Evolutionary conservation across 192 early-diverging fungal genomes (phyloP).

Genomic region (Phlyctochytrium planicorne): DNA sequence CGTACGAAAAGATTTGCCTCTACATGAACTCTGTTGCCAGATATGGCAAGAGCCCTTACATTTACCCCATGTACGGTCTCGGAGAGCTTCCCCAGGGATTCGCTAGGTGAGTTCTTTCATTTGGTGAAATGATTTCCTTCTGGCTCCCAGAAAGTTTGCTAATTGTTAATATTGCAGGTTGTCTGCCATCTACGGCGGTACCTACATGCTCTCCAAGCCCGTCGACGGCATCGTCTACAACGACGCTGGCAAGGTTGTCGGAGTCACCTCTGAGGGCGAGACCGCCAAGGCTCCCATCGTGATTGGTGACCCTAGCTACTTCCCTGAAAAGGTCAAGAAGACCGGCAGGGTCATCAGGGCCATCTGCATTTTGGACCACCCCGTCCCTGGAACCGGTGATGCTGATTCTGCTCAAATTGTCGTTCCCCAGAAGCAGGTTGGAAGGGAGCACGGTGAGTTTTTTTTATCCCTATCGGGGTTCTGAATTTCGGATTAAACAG

Average conservation of each 20-base stretch:
- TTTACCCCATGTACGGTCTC: constrained; percentile 96
- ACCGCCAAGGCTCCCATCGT: constrained; percentile 77
- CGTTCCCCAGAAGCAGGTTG: constrained; percentile 95
- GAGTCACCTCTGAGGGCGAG: constrained; percentile 87
- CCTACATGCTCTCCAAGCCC: constrained; percentile 94
- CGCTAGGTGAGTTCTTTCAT: constrained; percentile 52
- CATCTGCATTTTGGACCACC: constrained; percentile 88
- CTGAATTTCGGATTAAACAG: background rate
- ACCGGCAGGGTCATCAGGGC: constrained; percentile 86
- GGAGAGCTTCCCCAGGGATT: constrained; percentile 98
- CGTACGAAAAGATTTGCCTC: constrained; percentile 85
- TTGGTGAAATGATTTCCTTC: constrained; percentile 10
- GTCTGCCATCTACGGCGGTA: constrained; percentile 98
- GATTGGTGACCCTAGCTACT: constrained; percentile 97
- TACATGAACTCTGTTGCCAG: constrained; percentile 88
- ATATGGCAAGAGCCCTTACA: constrained; percentile 95
- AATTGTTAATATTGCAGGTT: constrained; percentile 50
- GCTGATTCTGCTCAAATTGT: constrained; percentile 93
- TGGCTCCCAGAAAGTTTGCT: constrained; percentile 6
- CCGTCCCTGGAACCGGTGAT: constrained; percentile 84
- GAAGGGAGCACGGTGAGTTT: constrained; percentile 70
- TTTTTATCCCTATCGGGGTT: background rate
- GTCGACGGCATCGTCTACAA: constrained; percentile 87
- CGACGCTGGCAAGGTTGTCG: constrained; percentile 78
- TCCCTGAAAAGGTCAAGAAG: constrained; percentile 73